Evolutionary conservation across 495 filamentous ascomycete species (phyloP).

Genomic region (Aspergillus indologenus): DNA sequence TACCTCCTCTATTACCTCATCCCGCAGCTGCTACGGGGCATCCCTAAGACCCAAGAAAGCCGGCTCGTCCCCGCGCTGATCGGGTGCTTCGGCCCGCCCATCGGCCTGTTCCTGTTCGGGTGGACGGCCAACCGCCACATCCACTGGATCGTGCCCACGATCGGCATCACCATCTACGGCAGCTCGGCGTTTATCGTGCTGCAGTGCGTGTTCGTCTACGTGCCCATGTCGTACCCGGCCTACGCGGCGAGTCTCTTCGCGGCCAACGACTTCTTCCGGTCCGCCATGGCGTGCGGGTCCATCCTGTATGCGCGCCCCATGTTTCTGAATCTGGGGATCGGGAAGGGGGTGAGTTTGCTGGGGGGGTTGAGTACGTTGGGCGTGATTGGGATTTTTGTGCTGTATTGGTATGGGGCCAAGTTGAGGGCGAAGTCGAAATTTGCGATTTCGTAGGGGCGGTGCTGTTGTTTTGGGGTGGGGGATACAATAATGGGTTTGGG

Average conservation of each 20-base stretch:
- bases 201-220: slow-evolving; percentile 40
- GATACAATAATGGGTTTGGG: too few species aligned
- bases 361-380: slow-evolving; percentile 45
- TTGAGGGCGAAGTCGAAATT: slow-evolving; percentile 13
- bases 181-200: not conserved
- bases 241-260: slow-evolving; percentile 50
- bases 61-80: slow-evolving; percentile 42
- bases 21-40: slow-evolving; percentile 26
- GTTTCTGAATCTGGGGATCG: slow-evolving; percentile 58
- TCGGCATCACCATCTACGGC: slow-evolving; percentile 50
- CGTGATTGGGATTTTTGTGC: slow-evolving; percentile 4
- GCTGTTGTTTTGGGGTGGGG: not conserved
- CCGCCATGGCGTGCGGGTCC: slow-evolving; percentile 26
- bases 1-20: slow-evolving; percentile 1
- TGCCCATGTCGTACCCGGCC: slow-evolving; percentile 40
- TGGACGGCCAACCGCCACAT: slow-evolving; percentile 44
- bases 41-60: slow-evolving; percentile 28
- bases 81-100: slow-evolving; percentile 41
- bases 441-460: not conserved
- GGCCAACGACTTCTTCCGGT: slow-evolving; percentile 30
- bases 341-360: slow-evolving; percentile 57
- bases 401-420: slow-evolving; percentile 6
- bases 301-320: slow-evolving; percentile 32
- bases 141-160: slow-evolving; percentile 61
- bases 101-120: slow-evolving; percentile 55